Base-by-base conservation (phyloP, 176 grass and related monocot genomes). In the Thinopyrum elongatum region DNA sequence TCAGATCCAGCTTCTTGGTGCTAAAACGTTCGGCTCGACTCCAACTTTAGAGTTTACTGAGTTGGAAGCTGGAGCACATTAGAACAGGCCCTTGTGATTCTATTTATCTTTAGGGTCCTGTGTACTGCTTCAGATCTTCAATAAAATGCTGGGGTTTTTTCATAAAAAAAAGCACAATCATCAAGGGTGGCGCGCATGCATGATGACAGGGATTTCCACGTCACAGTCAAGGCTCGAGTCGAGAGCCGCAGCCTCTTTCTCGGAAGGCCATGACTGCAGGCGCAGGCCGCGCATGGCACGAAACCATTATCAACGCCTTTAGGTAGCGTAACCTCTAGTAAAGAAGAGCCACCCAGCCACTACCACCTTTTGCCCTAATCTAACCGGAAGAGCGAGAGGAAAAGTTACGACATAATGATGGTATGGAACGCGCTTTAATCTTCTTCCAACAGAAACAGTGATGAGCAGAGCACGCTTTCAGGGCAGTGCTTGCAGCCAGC, bases 401-500 rank as follows among this genome's bases (percentile, higher is more conserved):
- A 35, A 68, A 28, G 72, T 72, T 78, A 25, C 73, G 28, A 39
- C 84, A 83, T 79, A 90, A 90, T 86, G 80, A 90, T 83, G 80
- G 31, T 39, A 74, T 90, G 57, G 88, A 90, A 90, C 80, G 82
- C 80, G 13, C 84, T 86, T 90, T 86, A 83, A 90, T 74, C 79
- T 83, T 74, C 79, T 15, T 90, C 74, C 74, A 73, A 4, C 70
- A 46, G 23, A 46, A 71, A 44, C 66, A 83, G 84, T 87, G 33
- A 34, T 51, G 80, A 72, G 19, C 71, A 87, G 49, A 53, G 49
- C 49, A 53, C 73, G 51, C 58, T 79, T 87, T 44, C 74, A 83
- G 55, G 80, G 65, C 74, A 66, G 39, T 44, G 80, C 15, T 21
- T 47, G n/a, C 42, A 19, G 72, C 72, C 42, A 5, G 42, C 72